phyloP scores from a whole-genome alignment of 176 grass and related monocot genomes.

The Tillandsia fasciculata region DNA sequence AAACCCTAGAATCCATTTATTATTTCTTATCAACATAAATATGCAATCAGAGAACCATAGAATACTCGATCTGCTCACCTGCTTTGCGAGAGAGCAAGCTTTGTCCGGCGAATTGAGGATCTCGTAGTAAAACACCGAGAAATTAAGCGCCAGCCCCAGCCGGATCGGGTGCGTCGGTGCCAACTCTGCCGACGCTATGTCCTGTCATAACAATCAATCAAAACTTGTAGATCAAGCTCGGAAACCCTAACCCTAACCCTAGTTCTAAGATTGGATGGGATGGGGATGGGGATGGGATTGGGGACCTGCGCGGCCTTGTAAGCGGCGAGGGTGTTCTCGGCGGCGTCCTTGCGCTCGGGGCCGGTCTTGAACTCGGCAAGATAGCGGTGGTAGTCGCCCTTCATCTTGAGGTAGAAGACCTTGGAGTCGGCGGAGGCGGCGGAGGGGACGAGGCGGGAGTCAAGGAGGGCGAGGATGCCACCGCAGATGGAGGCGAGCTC shows the following conservation, averaged over 20 bases:
- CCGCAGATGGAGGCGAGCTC: slow-evolving; percentile 19
- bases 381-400: slow-evolving; percentile 22
- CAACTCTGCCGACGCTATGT: slow-evolving; percentile 71
- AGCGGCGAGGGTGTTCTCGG: slow-evolving; percentile 12
- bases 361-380: slow-evolving; percentile 18
- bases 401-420: slow-evolving; percentile 24
- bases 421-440: slow-evolving; percentile 7
- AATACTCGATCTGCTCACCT: slow-evolving; percentile 25
- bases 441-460: slow-evolving; percentile 11
- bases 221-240: background rate
- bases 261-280: background rate
- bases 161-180: slow-evolving; percentile 89
- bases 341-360: slow-evolving; percentile 14
- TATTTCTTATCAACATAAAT: too few species aligned
- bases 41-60: too few species aligned
- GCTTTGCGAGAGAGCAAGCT: slow-evolving; percentile 88
- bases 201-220: slow-evolving; percentile 18
- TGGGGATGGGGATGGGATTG: too few species aligned
- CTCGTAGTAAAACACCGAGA: slow-evolving; percentile 99
- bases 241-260: background rate
- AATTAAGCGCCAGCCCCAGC: slow-evolving; percentile 88
- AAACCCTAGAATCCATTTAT: too few species aligned
- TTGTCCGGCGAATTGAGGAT: slow-evolving; percentile 96
- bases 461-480: slow-evolving; percentile 20
- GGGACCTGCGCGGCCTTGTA: slow-evolving; percentile 17